Base-by-base conservation (phyloP, 2,329 filamentous ascomycete genomes). In the Diaporthe ilicicola region DNA sequence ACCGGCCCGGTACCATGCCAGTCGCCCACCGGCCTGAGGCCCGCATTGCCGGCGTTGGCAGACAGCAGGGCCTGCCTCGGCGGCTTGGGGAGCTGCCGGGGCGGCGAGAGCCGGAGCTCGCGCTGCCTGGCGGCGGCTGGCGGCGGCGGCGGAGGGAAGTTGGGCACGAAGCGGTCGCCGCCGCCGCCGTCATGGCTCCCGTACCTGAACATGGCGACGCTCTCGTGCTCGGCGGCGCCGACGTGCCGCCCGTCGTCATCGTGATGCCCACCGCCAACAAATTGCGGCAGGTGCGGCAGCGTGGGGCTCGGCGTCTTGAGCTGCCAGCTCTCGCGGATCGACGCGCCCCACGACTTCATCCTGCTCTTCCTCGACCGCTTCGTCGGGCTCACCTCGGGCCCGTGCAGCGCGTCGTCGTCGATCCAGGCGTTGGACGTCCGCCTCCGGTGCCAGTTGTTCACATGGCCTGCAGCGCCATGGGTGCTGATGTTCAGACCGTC, bases 401-500 rank as follows among this genome's bases (percentile, higher is more conserved):
- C 85, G 70, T 87, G 85, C n/a, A 86, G 78, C 67, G 81, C 82
- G 62, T 88, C 85, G 73, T 86, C 86, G 70, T 87, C 85, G 34
- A 86, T 84, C 85, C 85, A 88, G 22, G 81, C 61, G 27, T 73
- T 82, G 12, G 73, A 76, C 75, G 74, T 80, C 66, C 75, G 76
- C 69, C 76, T 70, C 55, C 73, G 61, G 54, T 75, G 74, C 34
- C 78, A 77, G 54, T 59, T 64, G 24, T 15, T 46, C 10, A 13
- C 46, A 7, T 27, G 37, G 9, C 5, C 9, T 6, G 17, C 27
- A 15, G 29, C 24, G 2, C 3, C 50, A 13, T 37, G 62, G 37
- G 27, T 32, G 48, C 48, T 70, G n/a, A 67, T 55, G 9, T 37
- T 68, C 27, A 59, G 59, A 10, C 54, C 42, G 7, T 51, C 62